Percentiles rank a stretch among this genome's conserved stretches.
Evolutionary conservation across 2,329 filamentous ascomycete species (phyloP).

Genomic region (Paramyrothecium roridum): DNA sequence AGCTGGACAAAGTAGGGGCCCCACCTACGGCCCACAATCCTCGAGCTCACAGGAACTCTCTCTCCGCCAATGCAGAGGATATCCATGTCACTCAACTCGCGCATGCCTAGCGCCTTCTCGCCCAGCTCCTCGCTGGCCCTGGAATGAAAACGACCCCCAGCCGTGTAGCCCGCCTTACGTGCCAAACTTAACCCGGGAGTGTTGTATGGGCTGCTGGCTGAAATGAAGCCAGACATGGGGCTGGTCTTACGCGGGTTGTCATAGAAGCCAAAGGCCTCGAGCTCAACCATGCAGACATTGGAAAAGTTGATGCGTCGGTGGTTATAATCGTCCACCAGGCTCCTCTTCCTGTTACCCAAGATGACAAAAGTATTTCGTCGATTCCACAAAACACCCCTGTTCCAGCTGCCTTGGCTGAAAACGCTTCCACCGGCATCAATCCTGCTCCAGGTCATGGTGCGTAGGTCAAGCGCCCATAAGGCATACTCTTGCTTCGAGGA

Average conservation of each 20-base stretch:
- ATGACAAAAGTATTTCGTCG: slow-evolving; percentile 94
- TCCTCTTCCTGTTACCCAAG: slow-evolving; percentile 87
- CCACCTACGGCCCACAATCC: slow-evolving; percentile 84
- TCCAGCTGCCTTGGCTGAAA: slow-evolving; percentile 97
- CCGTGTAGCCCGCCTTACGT: slow-evolving; percentile 61
- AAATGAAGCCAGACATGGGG: slow-evolving; percentile 80
- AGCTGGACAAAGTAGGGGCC: slow-evolving; percentile 94
- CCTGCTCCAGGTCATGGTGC: slow-evolving; percentile 86
- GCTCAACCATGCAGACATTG: slow-evolving; percentile 93
- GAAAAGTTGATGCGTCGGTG: slow-evolving; percentile 96
- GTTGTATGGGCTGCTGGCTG: slow-evolving; percentile 70
- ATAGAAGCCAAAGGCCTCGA: slow-evolving; percentile 95
- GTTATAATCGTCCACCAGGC: slow-evolving; percentile 95
- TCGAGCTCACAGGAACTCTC: slow-evolving; percentile 88
- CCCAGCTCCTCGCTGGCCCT: slow-evolving; percentile 82
- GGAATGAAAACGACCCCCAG: slow-evolving; percentile 73
- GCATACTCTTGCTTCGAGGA: slow-evolving; percentile 98
- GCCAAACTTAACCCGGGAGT: slow-evolving; percentile 54
- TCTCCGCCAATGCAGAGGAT: slow-evolving; percentile 89
- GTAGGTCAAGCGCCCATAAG: slow-evolving; percentile 88
- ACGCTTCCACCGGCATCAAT: slow-evolving; percentile 94
- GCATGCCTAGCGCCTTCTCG: slow-evolving; percentile 70
- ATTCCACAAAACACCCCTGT: slow-evolving; percentile 89
- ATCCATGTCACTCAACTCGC: slow-evolving; percentile 96
- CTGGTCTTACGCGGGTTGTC: slow-evolving; percentile 82